These are phyloP conservation scores for Betula pendula DNA, from an alignment of 306 rosid species.

Conservation along the genomic window DNA sequence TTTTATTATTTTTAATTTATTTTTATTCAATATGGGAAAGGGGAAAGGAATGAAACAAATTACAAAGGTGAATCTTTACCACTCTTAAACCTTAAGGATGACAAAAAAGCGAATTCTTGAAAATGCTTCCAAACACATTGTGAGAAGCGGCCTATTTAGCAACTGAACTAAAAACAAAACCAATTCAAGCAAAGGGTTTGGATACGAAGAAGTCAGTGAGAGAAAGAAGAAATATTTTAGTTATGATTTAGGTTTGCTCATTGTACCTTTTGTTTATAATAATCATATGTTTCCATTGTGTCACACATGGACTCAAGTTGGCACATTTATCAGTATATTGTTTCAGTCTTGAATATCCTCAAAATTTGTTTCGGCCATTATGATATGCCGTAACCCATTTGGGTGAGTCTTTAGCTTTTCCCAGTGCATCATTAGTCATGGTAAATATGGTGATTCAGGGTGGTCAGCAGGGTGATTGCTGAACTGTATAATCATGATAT, in stretches of 20 bases:
- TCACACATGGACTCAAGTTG: neutral
- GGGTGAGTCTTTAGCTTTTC: neutral
- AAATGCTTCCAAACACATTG: no score
- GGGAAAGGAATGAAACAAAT: no score
- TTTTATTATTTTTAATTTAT: no score
- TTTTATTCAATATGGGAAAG: no score
- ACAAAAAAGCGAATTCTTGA: no score
- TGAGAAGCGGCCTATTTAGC: no score
- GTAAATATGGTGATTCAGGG: neutral
- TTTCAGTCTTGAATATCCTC: neutral
- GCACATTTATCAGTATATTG: neutral
- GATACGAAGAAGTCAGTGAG: conserved; percentile 84
- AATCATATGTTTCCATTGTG: neutral
- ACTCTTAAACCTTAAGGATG: no score
- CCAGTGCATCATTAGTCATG: neutral
- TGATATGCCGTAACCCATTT: neutral
- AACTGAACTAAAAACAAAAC: conserved; percentile 55
- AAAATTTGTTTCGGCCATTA: neutral
- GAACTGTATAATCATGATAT: no score
- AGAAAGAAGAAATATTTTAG: conserved; percentile 91
- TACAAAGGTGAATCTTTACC: no score
- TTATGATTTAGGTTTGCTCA: conserved; percentile 84
- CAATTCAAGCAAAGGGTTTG: conserved; percentile 84
- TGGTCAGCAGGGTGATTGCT: neutral
- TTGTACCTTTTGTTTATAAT: neutral